Evolutionary conservation across 176 grass and related monocot species (phyloP).

Genomic region (Hordeum vulgare): MorexV3_pseudomolecules_assembly NC_058519.1:14175653-14176152

Average conservation of each 20-base stretch:
- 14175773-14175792: slow-evolving; percentile 46
- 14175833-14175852: slow-evolving; percentile 53
- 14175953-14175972: slow-evolving; percentile 20
- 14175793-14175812: slow-evolving; percentile 30
- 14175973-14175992: slow-evolving; percentile 36
- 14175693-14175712: not conserved
- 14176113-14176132: slow-evolving; percentile 8
- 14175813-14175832: not conserved
- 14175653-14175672: slow-evolving; percentile 41
- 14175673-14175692: slow-evolving; percentile 59
- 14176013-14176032: not conserved
- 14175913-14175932: not conserved
- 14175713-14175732: slow-evolving; percentile 24
- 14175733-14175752: slow-evolving; percentile 22
- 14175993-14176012: slow-evolving; percentile 39
- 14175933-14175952: slow-evolving; percentile 3
- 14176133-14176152: not conserved
- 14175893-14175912: not conserved
- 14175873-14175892: not conserved
- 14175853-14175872: not conserved
- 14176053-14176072: slow-evolving; percentile 18
- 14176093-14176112: slow-evolving; percentile 20
- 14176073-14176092: slow-evolving; percentile 28
- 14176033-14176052: slow-evolving; percentile 10
- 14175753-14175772: slow-evolving; percentile 24